Base-by-base conservation (phyloP, 2,329 filamentous ascomycete genomes). In the Colletotrichum zoysiae region DNA sequence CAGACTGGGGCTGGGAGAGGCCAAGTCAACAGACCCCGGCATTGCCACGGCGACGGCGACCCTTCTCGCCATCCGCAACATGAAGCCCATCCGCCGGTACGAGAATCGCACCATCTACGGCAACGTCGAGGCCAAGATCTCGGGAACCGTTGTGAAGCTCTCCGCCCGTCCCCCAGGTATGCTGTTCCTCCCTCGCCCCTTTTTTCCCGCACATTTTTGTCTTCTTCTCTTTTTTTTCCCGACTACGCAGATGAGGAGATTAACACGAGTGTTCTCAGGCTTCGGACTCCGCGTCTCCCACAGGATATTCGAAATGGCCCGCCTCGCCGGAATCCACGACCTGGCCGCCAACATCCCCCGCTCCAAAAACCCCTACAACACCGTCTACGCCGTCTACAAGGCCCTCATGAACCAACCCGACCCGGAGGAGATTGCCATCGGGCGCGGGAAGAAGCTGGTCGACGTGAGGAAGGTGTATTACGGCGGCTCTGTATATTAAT, bases 391-490 rank as follows among this genome's bases (percentile, higher is more conserved):
- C 18, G 89, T 94, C 51, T 93, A 93, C 82, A 82, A 95, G 81
- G 95, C 95, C 6, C 86, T 99, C 74, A 89, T 90, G 81, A 92
- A 87, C 84, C 96, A 99, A 85, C 90, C 90, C 73, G 87, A 97
- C 79, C 96, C 96, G 40, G 94, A 98, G 81, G 91, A 95, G 79
- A 92, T 99, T 79, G 96, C 96, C 68, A 88, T 93, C 61, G 95
- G 94, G 64, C 86, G 95, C 75, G 95, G 96, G 73, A 95, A 93
- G 89, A 99, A 99, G 88, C 81, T 99, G 79, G 95, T 99, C 44
- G 96, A 99, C 85, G 94, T 95, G 75, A 88, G 96, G 77, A 98
- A 96, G 86, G 96, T 98, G 78, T 99, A 99, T 85, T 98, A 98
- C 83, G 95, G 93, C 64, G 94, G 94, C 50, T 88, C 87, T 82